Base-by-base conservation (phyloP, 495 filamentous ascomycete genomes). In the Cryomyces minteri region DNA sequence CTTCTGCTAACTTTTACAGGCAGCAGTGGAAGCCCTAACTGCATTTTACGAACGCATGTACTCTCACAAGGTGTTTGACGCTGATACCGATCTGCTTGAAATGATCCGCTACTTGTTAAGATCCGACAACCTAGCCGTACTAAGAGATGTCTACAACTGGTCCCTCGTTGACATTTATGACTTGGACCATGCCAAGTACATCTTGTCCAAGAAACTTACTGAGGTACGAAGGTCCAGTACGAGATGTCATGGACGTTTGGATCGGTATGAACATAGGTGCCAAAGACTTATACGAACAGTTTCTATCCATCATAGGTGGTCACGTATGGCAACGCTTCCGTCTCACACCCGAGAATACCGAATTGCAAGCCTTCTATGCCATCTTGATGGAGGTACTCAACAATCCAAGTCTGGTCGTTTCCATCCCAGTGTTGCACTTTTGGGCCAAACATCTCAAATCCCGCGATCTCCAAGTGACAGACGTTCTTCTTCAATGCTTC, bases 201-300 rank as follows among this genome's bases (percentile, higher is more conserved):
- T 82, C 32, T 76, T 96, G 51, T 76, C 80, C 18, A 95, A 95
- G 65, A 94, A 88, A 63, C 74, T 96, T 34, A 86, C 88, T 4
- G 90, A 96, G 76, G 84, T 84, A 67, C 57, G 60, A 33, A 39
- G 48, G 28, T 33, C 8, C 39, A 30, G 32, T 9, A 4, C 38
- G 12, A 32, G 34, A 5, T 32, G 14, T 41, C 28, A 50, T 49
- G 18, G 18, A 25, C 18, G 18, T 25, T 25, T 25, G 18, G 2
- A 25, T 25, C 18, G 18, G 2, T 25, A 25, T 25, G 18, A 25
- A 25, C 18, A 25, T 25, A 25, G 18, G 18, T 25, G 34, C 18
- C 31, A 28, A 50, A 6, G 6, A 30, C 39, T 48, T 10, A 33
- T 31, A 8, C 6, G 6, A 41, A 31, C 44, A 88, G 83, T 76